These are phyloP conservation scores for Talaromyces amestolkiae DNA, from an alignment of 2,329 filamentous ascomycete species.

Conservation along the genomic window DNA sequence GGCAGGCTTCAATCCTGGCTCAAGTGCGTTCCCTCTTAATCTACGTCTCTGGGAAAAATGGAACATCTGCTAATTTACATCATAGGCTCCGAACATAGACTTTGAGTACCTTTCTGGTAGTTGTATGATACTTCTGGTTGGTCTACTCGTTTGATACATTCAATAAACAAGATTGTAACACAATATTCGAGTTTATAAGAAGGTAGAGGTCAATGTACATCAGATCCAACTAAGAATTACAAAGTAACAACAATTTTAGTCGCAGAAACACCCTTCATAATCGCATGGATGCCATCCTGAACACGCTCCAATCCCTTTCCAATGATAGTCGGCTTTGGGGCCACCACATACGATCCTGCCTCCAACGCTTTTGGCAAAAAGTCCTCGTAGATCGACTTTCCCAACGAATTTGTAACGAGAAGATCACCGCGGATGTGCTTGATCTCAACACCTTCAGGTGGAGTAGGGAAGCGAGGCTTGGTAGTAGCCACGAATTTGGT, in stretches of 20 bases:
- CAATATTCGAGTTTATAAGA: neutral
- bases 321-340: slow-evolving; percentile 41
- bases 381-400: slow-evolving; percentile 26
- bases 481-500: slow-evolving; percentile 2
- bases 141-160: neutral
- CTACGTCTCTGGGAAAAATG: neutral
- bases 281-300: slow-evolving; percentile 42
- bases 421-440: neutral
- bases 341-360: slow-evolving; percentile 36
- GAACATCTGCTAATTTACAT: neutral
- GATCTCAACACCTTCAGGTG: neutral
- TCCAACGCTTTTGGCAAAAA: slow-evolving; percentile 41
- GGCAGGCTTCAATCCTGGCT: slow-evolving; percentile 8
- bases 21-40: neutral
- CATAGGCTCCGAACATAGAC: neutral
- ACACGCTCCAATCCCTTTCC: slow-evolving; percentile 44
- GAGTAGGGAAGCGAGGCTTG: neutral
- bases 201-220: neutral
- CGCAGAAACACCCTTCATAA: slow-evolving; percentile 43
- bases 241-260: slow-evolving; percentile 44
- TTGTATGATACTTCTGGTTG: neutral
- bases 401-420: slow-evolving; percentile 6
- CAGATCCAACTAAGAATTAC: neutral
- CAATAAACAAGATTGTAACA: too few species aligned
- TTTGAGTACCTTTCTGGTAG: neutral